Base-by-base conservation (phyloP, 805 yeast genomes). In the Candida mattraensis region DNA sequence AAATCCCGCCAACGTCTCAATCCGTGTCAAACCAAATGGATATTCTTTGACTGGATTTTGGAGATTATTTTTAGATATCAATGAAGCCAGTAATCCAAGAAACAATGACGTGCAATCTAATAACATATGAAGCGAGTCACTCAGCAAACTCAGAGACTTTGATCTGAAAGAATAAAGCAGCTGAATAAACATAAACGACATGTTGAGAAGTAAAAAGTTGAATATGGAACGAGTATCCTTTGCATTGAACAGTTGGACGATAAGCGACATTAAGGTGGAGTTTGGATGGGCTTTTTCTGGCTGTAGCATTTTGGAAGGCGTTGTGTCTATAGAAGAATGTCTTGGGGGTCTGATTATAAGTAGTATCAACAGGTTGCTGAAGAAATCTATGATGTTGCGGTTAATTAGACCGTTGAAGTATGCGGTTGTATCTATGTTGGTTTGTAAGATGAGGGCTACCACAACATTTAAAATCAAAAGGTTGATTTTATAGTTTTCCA, bases 51-150 rank as follows among this genome's bases (percentile, higher is more conserved):
- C 46, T 10, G 63, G 63, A 21, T 44, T 27, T 28, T 53, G 50
- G 5, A 24, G 14, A 32, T 56, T 53, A 18, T 56, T 52, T 24
- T 56, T 37, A 46, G 71, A 47, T 45, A 64, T 46, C 54, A 62
- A 10, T 77, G 94, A 86, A 0, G 99, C 99, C 17, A 91, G 70
- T 2, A 93, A 66, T 0, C 99, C 99, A 19, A 93, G 74, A 3
- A 93, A 78, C 37, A 93, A 66, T 0, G 98, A 94, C 0, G 87
- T 74, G 58, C 99, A 93, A 60, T 93, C 99, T 37, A 93, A 69
- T 3, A 95, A 84, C 99, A 93, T 93, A 60, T 93, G 99, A 34
- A 93, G 70, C 1, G 96, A 87, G 55, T 93, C 99, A 13, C 96
- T 87, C 34, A 93, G 61, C 16, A 93, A 67, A 8, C 99, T 97